Percentiles rank a stretch among this genome's conserved stretches.
phyloP scores from a whole-genome alignment of 345 rosid genomes.

The Melaleuca alternifolia region DNA sequence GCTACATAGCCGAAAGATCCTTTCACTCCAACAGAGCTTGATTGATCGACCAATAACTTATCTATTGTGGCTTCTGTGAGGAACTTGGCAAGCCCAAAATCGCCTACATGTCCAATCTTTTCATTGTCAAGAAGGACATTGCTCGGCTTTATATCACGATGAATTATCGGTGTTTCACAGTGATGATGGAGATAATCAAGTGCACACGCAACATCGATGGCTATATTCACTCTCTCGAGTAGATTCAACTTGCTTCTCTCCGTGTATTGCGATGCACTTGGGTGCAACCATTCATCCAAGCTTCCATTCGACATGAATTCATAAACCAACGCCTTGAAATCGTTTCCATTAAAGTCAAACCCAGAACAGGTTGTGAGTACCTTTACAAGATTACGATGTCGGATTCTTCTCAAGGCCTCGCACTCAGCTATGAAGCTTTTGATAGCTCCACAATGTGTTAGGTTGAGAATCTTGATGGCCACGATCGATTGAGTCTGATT shows the following conservation, averaged over 20 bases:
- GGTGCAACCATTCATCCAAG: not conserved
- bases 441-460: not conserved
- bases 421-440: not conserved
- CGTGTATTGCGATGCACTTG: not conserved
- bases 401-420: not conserved
- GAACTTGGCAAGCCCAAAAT: not conserved
- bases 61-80: not conserved
- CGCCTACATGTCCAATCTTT: fast-evolving
- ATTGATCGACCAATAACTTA: not conserved
- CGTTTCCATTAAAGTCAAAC: not conserved
- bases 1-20: too few relatives aligned
- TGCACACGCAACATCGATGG: not conserved
- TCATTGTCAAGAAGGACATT: not conserved
- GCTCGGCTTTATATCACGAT: not conserved
- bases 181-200: not conserved
- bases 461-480: not conserved
- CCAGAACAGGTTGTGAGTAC: not conserved
- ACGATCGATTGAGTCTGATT: not conserved
- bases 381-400: not conserved
- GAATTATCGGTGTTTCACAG: not conserved
- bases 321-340: not conserved
- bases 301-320: not conserved
- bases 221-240: not conserved
- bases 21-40: not conserved
- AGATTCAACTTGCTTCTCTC: not conserved